A percentile compares a stretch with the other conserved stretches of the same genome.
Evolutionary conservation across 2,329 filamentous ascomycete species (phyloP).

Genomic region (Thielaviopsis punctulata): DNA sequence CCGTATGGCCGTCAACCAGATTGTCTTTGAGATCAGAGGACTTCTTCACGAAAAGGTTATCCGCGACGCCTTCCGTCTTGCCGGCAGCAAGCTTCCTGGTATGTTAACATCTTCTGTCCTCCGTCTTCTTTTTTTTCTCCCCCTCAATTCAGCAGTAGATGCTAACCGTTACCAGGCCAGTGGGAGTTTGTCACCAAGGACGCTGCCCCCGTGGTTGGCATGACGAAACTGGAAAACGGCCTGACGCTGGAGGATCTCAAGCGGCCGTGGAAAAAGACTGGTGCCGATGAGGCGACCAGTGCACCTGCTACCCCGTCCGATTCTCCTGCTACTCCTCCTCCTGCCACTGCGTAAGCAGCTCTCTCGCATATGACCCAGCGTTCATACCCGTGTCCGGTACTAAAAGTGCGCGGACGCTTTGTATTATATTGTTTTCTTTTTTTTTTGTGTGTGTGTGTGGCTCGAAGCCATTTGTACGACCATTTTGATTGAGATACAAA

Average conservation of each 20-base stretch:
- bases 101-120: constrained; percentile 21
- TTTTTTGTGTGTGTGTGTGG: too few species aligned
- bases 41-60: constrained; percentile 88
- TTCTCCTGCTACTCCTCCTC: background rate
- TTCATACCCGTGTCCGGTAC: background rate
- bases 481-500: background rate
- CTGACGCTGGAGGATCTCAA: constrained; percentile 71
- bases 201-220: constrained; percentile 74
- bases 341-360: constrained; percentile 2
- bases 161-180: constrained; percentile 34
- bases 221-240: constrained; percentile 69
- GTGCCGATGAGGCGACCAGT: background rate
- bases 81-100: constrained; percentile 90
- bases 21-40: constrained; percentile 85
- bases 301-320: background rate
- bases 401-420: background rate
- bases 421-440: constrained; percentile 11
- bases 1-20: constrained; percentile 74
- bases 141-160: background rate
- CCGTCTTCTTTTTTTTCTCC: background rate
- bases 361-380: background rate
- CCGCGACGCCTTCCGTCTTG: constrained; percentile 80
- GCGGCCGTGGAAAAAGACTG: constrained; percentile 45
- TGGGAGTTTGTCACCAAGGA: constrained; percentile 93
- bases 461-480: background rate